These are phyloP conservation scores for Gamarada debralockiae DNA, from an alignment of 495 filamentous ascomycete genomes.

Conservation along the genomic window DNA sequence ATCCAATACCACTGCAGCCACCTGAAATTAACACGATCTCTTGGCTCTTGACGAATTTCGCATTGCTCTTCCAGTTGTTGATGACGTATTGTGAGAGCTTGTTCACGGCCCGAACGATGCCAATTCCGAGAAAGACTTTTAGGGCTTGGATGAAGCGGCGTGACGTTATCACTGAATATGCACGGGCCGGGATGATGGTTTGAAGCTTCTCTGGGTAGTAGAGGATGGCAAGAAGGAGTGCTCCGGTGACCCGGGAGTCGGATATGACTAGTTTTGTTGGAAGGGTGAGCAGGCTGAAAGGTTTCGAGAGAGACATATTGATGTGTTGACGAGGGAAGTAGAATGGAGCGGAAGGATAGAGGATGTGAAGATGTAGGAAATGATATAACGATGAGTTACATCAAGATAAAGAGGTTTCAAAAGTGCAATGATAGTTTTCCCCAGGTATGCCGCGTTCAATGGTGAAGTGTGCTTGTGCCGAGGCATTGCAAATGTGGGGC, in stretches of 20 bases:
- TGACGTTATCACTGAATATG: slow-evolving; percentile 1
- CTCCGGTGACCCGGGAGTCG: slow-evolving; percentile 4
- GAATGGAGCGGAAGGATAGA: too few relatives aligned
- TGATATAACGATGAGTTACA: too few relatives aligned
- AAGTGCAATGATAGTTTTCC: too few relatives aligned
- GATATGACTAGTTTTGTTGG: not conserved
- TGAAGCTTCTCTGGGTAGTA: slow-evolving; percentile 17
- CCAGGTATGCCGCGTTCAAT: too few relatives aligned
- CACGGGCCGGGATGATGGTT: not conserved
- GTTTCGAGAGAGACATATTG: too few relatives aligned
- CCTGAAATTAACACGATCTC: slow-evolving; percentile 48
- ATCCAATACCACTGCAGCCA: slow-evolving; percentile 31
- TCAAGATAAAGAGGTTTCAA: too few relatives aligned
- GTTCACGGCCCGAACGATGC: slow-evolving; percentile 41
- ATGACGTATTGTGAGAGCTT: slow-evolving; percentile 46
- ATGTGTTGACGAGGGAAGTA: too few relatives aligned
- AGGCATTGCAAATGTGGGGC: too few relatives aligned
- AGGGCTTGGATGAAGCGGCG: slow-evolving; percentile 2
- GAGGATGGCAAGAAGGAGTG: slow-evolving; percentile 17
- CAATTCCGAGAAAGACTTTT: slow-evolving; percentile 26
- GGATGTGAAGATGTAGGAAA: too few relatives aligned
- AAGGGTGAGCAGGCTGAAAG: not conserved
- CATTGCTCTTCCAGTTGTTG: slow-evolving; percentile 58
- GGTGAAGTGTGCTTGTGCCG: too few relatives aligned
- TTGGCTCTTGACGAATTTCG: slow-evolving; percentile 55